Evolutionary conservation across 2,329 filamentous ascomycete genomes (phyloP).

Genomic region (Ceratocystis lukuohia): DNA sequence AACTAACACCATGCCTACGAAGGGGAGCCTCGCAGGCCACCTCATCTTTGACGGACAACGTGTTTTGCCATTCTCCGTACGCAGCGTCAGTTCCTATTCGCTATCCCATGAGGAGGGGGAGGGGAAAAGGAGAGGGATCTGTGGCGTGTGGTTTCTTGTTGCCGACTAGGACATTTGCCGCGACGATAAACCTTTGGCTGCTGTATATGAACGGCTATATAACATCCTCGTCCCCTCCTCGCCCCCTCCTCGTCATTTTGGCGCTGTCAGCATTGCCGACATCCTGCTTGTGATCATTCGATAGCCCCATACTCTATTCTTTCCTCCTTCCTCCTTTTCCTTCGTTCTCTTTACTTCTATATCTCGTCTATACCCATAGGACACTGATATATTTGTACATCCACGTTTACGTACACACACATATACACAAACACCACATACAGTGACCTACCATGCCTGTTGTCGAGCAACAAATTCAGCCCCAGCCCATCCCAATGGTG

Average conservation of each 20-base stretch:
- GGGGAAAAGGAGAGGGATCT: neutral
- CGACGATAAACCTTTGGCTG: neutral
- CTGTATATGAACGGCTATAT: neutral
- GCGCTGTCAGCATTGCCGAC: neutral
- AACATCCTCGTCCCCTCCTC: neutral
- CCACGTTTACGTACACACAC: neutral
- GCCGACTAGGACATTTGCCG: neutral
- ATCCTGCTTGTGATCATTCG: neutral
- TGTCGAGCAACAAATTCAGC: conserved; percentile 10
- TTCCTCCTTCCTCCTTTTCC: neutral
- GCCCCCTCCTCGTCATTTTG: neutral
- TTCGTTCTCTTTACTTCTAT: neutral
- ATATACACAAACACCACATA: neutral
- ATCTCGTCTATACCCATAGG: no score
- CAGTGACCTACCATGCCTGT: conserved; percentile 5
- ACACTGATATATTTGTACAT: no score
- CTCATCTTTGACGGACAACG: neutral
- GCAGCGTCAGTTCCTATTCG: no score
- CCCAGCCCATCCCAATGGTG: conserved; percentile 10
- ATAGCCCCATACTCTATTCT: neutral
- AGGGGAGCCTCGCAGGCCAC: neutral
- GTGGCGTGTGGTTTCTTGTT: neutral
- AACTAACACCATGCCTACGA: neutral
- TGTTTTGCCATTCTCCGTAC: neutral
- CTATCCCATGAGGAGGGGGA: no score